A percentile compares a stretch with the other conserved stretches of the same genome.
These are phyloP conservation scores for Lasiosphaeria miniovina DNA, from an alignment of 495 filamentous ascomycete genomes.

Conservation along the genomic window DNA sequence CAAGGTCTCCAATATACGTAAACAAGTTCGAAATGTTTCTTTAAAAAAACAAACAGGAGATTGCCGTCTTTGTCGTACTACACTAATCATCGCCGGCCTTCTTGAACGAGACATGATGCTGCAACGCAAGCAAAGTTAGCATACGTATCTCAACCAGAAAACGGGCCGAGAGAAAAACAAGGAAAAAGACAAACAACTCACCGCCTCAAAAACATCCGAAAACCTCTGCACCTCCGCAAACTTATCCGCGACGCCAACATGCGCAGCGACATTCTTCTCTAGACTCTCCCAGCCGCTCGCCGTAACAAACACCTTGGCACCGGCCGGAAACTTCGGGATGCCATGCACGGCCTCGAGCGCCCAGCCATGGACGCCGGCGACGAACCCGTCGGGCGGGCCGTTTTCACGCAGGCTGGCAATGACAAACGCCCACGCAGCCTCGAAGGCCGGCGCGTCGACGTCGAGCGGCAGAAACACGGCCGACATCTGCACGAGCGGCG, in stretches of 20 bases:
- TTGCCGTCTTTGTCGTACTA: too few relatives aligned
- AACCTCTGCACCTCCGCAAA: conserved; percentile 18
- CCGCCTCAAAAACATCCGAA: conserved; percentile 13
- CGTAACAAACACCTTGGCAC: conserved; percentile 19
- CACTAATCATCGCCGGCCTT: too few relatives aligned
- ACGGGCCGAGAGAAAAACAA: too few relatives aligned
- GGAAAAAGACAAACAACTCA: conserved; percentile 1
- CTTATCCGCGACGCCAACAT: conserved; percentile 6
- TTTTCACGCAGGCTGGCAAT: not conserved
- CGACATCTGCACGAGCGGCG: conserved; percentile 14
- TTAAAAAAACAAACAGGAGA: too few relatives aligned
- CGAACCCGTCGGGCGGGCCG: conserved; percentile 14
- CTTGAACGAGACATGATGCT: too few relatives aligned
- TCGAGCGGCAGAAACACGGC: conserved; percentile 12
- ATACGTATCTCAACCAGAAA: too few relatives aligned
- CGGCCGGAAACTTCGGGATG: not conserved
- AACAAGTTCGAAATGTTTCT: too few relatives aligned
- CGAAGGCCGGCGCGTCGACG: conserved; percentile 15
- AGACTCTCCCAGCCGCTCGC: conserved; percentile 16
- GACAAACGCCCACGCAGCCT: conserved; percentile 10
- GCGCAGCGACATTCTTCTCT: conserved; percentile 13
- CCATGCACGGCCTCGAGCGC: conserved; percentile 12
- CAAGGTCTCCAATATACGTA: too few relatives aligned
- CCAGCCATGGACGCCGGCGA: conserved; percentile 18
- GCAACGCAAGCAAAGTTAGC: too few relatives aligned